Evolutionary conservation across 768 basidiomycete genomes (phyloP).

Genomic region (Russula emetica): DNA sequence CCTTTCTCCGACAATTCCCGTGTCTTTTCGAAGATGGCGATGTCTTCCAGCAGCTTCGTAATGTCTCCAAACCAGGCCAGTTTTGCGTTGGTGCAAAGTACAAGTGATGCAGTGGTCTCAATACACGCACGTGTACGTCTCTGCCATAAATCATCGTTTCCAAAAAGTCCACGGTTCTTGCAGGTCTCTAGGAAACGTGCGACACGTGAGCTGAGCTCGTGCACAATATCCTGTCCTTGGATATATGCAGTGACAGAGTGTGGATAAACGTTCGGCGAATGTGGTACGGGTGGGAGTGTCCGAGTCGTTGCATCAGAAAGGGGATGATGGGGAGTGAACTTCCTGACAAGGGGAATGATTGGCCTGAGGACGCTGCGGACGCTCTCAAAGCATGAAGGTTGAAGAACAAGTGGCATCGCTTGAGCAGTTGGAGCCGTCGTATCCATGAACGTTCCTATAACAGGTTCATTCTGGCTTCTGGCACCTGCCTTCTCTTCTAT

Average conservation of each 20-base stretch:
- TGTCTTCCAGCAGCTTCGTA: not conserved
- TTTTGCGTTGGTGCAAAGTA: not conserved
- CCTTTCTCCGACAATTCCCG: too few species aligned
- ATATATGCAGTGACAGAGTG: not conserved
- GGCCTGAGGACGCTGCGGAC: too few species aligned
- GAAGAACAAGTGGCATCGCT: too few species aligned
- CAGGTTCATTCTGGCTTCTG: too few species aligned
- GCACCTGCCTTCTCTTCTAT: not conserved
- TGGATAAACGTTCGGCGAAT: not conserved
- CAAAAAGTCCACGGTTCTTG: not conserved
- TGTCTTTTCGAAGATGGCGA: not conserved
- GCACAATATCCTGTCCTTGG: not conserved
- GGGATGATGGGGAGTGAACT: not conserved
- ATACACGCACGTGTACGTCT: not conserved
- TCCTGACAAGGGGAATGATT: too few species aligned
- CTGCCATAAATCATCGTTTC: not conserved
- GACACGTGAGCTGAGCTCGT: not conserved
- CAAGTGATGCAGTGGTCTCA: not conserved
- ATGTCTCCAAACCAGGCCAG: not conserved
- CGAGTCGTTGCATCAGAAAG: not conserved
- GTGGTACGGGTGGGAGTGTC: not conserved
- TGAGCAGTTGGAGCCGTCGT: too few species aligned
- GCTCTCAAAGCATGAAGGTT: too few species aligned
- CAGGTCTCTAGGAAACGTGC: not conserved
- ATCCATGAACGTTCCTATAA: too few species aligned